These are phyloP conservation scores for Yamadazyma taylorii DNA, from an alignment of 1,139 yeast genomes.

Conservation along the genomic window DNA sequence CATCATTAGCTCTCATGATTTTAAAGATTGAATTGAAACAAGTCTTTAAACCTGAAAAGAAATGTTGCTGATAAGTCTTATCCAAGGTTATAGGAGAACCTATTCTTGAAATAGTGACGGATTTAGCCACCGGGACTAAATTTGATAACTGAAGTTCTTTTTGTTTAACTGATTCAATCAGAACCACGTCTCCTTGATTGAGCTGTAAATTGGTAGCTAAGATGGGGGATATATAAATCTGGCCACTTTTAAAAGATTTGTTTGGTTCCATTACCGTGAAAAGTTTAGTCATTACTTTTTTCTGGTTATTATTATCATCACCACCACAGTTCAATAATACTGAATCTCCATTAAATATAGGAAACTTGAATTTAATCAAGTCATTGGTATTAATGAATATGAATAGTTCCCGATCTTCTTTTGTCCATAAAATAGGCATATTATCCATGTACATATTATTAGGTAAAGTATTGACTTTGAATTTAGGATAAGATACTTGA, in stretches of 20 bases:
- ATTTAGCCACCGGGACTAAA: constrained; percentile 38
- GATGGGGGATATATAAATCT: constrained; percentile 64
- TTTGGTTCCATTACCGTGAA: constrained; percentile 69
- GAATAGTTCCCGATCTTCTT: constrained; percentile 45
- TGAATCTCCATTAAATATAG: constrained; percentile 67
- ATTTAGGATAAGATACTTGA: constrained; percentile 11
- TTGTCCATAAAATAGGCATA: constrained; percentile 30
- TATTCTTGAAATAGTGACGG: constrained; percentile 62
- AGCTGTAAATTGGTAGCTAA: constrained; percentile 52
- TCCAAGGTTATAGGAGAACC: constrained; percentile 74
- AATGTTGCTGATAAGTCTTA: constrained; percentile 61
- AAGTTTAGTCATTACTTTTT: constrained; percentile 42
- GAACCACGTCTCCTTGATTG: constrained; percentile 30
- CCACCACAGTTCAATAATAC: constrained; percentile 38
- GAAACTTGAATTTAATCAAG: constrained; percentile 54
- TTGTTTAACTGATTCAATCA: constrained; percentile 21
- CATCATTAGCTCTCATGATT: constrained; percentile 60
- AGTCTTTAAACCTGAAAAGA: constrained; percentile 60
- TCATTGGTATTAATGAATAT: constrained; percentile 55
- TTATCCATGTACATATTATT: constrained; percentile 27
- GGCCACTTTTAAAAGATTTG: constrained; percentile 32
- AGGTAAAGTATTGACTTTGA: constrained; percentile 31
- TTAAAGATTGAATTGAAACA: constrained; percentile 61
- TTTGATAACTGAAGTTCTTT: constrained; percentile 21
- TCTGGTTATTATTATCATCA: too few relatives aligned